Base-by-base conservation (phyloP, 371 early-diverging fungal species). In the Basidiobolus meristosporus region DNA sequence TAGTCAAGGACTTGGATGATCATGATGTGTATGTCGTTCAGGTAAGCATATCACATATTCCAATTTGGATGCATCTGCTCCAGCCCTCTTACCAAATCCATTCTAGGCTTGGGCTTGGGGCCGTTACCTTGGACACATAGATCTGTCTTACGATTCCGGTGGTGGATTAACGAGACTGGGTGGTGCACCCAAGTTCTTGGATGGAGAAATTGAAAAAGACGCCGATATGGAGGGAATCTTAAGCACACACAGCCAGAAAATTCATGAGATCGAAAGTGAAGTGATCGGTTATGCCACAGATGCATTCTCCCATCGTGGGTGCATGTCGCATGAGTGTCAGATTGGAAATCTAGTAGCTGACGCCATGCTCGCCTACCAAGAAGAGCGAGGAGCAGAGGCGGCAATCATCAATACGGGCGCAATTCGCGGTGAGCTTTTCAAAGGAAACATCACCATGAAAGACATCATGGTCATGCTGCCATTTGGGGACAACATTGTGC, bases 71-170 rank as follows among this genome's bases (percentile, higher is more conserved):
- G n/a, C n/a, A n/a, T n/a, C n/a, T n/a, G n/a, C n/a, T n/a, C n/a
- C n/a, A n/a, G n/a, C n/a, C n/a, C n/a, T n/a, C n/a, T n/a, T n/a
- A n/a, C n/a, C n/a, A n/a, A n/a, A n/a, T n/a, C n/a, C n/a, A n/a
- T n/a, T n/a, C n/a, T n/a, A n/a, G n/a, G n/a, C n/a, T n/a, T n/a
- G 23, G n/a, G 41, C 48, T 38, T 65, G 57, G 50, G 82, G 80
- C 23, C 59, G 76, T 40, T 81, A 74, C 43, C 63, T 82, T 31
- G 82, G 82, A 14, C 59, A 62, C 44, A 35, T 82, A 26, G 73
- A 79, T 42, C 36, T 77, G 5, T 60, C 53, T 2, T 73, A 72
- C 49, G 56, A 76, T 47, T 48, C 58, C 2, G 53, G 65, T 12
- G 65, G 65, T 29, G 48, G 60, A 38, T 38, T 70, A 35, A 48